These are phyloP conservation scores for Flaveria trinervia DNA, from an alignment of 129 eudicot species.

Conservation along the genomic window DNA sequence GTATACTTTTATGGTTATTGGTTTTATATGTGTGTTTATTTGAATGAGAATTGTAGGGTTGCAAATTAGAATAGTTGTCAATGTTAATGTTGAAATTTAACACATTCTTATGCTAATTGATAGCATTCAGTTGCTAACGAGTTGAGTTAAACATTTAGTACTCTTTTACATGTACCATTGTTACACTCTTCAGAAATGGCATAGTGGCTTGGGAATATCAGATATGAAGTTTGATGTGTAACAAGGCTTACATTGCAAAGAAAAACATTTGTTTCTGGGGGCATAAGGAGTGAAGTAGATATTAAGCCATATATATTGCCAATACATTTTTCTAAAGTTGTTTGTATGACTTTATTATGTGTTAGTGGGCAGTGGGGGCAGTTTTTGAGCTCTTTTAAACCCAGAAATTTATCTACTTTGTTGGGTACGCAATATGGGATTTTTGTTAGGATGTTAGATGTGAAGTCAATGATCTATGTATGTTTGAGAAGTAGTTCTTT, in stretches of 20 bases:
- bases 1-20: neutral
- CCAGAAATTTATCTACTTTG: neutral
- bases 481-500: neutral
- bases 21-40: neutral
- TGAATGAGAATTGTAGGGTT: neutral
- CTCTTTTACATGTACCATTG: neutral
- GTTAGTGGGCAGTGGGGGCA: neutral
- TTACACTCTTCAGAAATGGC: neutral
- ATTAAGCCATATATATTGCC: neutral
- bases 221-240: neutral
- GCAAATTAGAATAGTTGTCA: neutral
- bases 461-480: neutral
- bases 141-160: neutral
- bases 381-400: neutral
- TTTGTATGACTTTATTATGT: neutral
- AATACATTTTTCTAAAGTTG: neutral
- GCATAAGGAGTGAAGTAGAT: neutral
- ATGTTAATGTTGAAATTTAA: slow-evolving; percentile 5
- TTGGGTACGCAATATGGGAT: neutral
- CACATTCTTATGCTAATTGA: neutral
- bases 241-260: neutral
- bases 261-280: neutral
- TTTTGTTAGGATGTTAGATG: neutral
- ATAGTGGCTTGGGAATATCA: neutral
- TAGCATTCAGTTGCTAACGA: neutral